Evolutionary conservation across 306 rosid genomes (phyloP).

Genomic region (Luffa acutangula): DNA sequence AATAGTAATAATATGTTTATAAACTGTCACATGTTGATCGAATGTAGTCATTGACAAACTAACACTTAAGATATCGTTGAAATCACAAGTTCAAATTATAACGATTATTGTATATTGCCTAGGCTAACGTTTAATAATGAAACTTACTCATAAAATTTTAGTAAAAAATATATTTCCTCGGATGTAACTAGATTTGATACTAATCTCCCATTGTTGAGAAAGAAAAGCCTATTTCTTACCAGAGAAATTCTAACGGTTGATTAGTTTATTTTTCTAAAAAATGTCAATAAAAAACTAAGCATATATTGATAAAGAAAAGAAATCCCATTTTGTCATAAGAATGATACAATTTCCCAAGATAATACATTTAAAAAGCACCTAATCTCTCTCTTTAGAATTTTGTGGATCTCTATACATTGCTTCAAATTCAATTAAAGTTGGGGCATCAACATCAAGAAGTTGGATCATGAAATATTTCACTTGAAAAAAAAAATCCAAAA

Average conservation of each 20-base stretch:
- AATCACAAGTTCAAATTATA: too few species aligned
- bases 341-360: constrained; percentile 1
- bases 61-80: too few species aligned
- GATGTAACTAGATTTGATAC: too few species aligned
- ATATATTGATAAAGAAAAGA: background rate
- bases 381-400: background rate
- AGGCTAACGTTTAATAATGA: too few species aligned
- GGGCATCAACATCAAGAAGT: constrained; percentile 12
- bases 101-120: too few species aligned
- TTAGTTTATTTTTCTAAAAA: background rate
- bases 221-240: background rate
- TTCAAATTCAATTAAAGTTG: constrained; percentile 17
- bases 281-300: background rate
- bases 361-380: background rate
- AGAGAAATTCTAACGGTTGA: background rate
- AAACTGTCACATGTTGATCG: too few species aligned
- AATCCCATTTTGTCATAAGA: background rate
- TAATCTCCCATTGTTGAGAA: too few species aligned
- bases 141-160: too few species aligned
- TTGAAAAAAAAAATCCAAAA: background rate
- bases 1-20: too few species aligned
- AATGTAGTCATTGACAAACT: too few species aligned
- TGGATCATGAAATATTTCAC: constrained; percentile 9
- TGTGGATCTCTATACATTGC: constrained; percentile 15
- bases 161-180: too few species aligned